Evolutionary conservation across 257 asterid genomes (phyloP).

Genomic region (Fraxinus pennsylvanica): DNA sequence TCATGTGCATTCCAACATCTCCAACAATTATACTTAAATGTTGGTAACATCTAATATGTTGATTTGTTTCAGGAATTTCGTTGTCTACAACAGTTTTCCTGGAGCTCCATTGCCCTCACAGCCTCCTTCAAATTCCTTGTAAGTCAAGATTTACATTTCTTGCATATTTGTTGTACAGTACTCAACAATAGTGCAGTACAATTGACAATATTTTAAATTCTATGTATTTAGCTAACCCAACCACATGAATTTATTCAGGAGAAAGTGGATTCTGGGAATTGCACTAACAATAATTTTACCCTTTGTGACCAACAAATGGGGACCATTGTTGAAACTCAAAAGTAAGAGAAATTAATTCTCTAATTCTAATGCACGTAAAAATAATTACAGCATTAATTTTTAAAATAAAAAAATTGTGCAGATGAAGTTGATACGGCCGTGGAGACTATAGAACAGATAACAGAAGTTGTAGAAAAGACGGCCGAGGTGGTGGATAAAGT

Average conservation of each 20-base stretch:
- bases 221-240: background rate
- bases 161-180: background rate
- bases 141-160: background rate
- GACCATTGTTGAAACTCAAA: slow-evolving; percentile 35
- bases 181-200: background rate
- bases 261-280: slow-evolving; percentile 43
- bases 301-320: slow-evolving; percentile 41
- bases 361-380: background rate
- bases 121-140: slow-evolving; percentile 42
- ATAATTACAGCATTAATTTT: background rate
- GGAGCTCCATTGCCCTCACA: slow-evolving; percentile 48
- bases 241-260: slow-evolving; percentile 27
- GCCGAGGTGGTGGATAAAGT: slow-evolving; percentile 57
- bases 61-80: slow-evolving; percentile 32
- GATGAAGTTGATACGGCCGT: slow-evolving; percentile 57
- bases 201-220: background rate
- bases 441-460: slow-evolving; percentile 57
- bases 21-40: too few relatives aligned
- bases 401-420: slow-evolving; percentile 12
- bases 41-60: background rate
- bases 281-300: slow-evolving; percentile 35
- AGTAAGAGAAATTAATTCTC: slow-evolving; percentile 20
- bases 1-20: too few relatives aligned
- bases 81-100: slow-evolving; percentile 26
- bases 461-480: slow-evolving; percentile 54